Percentiles rank a stretch among this genome's conserved stretches.
phyloP scores from a whole-genome alignment of 2,329 filamentous ascomycete genomes.

The Penicillium fuscoglaucum region DNA sequence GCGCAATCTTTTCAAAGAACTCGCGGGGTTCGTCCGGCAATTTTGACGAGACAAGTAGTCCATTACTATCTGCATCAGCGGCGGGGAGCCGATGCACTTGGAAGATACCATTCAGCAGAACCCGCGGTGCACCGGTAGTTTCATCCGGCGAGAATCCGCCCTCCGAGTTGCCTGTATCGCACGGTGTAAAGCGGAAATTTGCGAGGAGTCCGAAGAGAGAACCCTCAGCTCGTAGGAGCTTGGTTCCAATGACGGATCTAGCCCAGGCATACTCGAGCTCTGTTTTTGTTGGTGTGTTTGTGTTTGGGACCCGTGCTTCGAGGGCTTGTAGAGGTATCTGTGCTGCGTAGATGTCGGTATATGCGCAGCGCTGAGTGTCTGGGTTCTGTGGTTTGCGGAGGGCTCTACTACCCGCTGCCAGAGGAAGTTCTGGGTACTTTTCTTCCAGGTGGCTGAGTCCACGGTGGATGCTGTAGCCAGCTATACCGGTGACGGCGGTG shows the following conservation, averaged over 20 bases:
- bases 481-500: constrained; percentile 11
- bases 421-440: constrained; percentile 27
- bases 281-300: neutral
- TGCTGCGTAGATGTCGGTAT: constrained; percentile 30
- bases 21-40: constrained; percentile 20
- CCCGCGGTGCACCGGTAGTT: constrained; percentile 1
- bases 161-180: constrained; percentile 19
- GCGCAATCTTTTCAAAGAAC: constrained; percentile 30
- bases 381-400: constrained; percentile 18
- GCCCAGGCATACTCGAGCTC: constrained; percentile 29
- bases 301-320: constrained; percentile 2
- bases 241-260: constrained; percentile 18
- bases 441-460: constrained; percentile 27
- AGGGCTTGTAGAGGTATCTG: constrained; percentile 23
- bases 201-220: constrained; percentile 20
- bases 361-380: constrained; percentile 23
- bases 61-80: constrained; percentile 12
- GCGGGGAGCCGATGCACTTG: constrained; percentile 18
- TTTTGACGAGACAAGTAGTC: constrained; percentile 24
- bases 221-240: constrained; percentile 20
- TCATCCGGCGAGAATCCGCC: constrained; percentile 15
- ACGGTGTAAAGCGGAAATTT: constrained; percentile 11
- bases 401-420: constrained; percentile 19
- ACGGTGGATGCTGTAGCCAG: constrained; percentile 24
- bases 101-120: constrained; percentile 24